phyloP scores from a whole-genome alignment of 371 early-diverging fungal species.

The Sporodiniella umbellata region DNA sequence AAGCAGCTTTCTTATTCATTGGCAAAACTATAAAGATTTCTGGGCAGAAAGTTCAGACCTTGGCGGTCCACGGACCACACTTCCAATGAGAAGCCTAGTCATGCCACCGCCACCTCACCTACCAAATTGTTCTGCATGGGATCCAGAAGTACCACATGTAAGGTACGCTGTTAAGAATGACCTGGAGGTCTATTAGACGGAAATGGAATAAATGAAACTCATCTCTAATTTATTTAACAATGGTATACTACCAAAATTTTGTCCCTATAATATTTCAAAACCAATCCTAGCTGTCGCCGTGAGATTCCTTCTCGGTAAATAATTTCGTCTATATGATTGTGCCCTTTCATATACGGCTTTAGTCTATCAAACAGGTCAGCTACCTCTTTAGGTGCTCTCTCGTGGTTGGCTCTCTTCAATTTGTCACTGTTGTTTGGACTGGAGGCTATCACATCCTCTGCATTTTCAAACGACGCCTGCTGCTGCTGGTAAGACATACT shows the following conservation, averaged over 20 bases:
- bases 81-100: neutral
- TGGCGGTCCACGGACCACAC: neutral
- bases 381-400: constrained; percentile 52
- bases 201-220: neutral
- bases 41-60: constrained; percentile 32
- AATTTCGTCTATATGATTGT: constrained; percentile 81
- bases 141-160: constrained; percentile 5
- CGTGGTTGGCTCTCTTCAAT: constrained; percentile 26
- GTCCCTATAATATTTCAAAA: constrained; percentile 57
- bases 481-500: neutral
- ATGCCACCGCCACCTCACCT: neutral
- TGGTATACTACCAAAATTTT: constrained; percentile 51
- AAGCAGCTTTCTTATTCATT: constrained; percentile 26
- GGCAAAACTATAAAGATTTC: constrained; percentile 37
- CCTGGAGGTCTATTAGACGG: neutral
- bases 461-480: neutral
- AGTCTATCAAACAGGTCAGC: constrained; percentile 60
- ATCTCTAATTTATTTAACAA: constrained; percentile 20
- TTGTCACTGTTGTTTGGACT: constrained; percentile 28
- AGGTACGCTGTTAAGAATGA: no score
- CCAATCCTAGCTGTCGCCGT: constrained; percentile 56
- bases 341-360: constrained; percentile 79
- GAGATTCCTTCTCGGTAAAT: constrained; percentile 72
- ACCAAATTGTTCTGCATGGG: constrained; percentile 16
- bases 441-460: constrained; percentile 4